Evolutionary conservation across 2,329 filamentous ascomycete species (phyloP), one percentile per base, ranked within the genome.

Genomic region (Purpureocillium lavendulum): DNA sequence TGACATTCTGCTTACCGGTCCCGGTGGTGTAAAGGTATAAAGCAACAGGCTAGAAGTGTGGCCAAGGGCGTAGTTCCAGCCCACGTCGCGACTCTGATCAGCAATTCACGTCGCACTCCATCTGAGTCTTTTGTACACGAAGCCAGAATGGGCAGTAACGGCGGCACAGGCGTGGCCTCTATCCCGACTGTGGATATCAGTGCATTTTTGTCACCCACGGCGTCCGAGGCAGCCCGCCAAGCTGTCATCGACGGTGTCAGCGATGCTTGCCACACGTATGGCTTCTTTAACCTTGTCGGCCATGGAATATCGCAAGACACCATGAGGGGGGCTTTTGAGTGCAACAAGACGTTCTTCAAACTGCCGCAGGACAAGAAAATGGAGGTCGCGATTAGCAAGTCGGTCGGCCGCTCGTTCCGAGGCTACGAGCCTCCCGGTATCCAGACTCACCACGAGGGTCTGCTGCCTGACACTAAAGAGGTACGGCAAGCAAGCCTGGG

Each of bases 201-300:
- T 35, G 42, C 53, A 7, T 51, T 52, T 18, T 41, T 50, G 12
- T 38, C 32, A 1, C 43, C 48, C 17, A 45, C 44, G 16, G 33
- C 53, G 8, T 46, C 52, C 2, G 48, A 47, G n/a, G 39, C 44
- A 16, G 44, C 36, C 6, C 45, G 49, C 24, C 38, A 37, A 8
- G 38, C 41, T n/a, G 52, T 54, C 17, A 49, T 56, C 11, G 44
- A 56, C 2, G 39, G 45, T 10, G 44, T 55, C 26, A 44, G 49
- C n/a, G 40, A 55, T 29, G 54, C 54, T 4, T 53, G 47, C 38
- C 47, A 44, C 2, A 53, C 40, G 2, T 57, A 56, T 30, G 56
- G 56, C 12, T 59, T 59, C 45, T 58, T 59, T 41, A 50, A 53
- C 30, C 49, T 55, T 3, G 45, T 54, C 32, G 55, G 53, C 2